Evolutionary conservation across 257 asterid species (phyloP).

Genomic region (Handroanthus guayacan): DNA sequence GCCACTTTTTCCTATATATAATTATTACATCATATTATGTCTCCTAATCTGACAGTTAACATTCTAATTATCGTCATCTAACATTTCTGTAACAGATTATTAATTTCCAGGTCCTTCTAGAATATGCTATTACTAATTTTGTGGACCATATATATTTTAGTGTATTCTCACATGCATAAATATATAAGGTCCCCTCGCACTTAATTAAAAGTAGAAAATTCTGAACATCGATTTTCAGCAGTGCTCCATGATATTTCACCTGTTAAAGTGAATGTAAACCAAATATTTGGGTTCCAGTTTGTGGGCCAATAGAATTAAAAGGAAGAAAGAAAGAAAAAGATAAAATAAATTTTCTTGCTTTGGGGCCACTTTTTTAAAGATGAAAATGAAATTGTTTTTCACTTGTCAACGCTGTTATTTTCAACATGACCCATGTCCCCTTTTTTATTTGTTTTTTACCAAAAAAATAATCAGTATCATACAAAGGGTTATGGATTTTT

Average conservation of each 20-base stretch:
- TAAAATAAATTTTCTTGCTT: not conserved
- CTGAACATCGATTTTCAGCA: not conserved
- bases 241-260: slow-evolving; percentile 6
- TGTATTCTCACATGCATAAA: slow-evolving; percentile 4
- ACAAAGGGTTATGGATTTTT: no score
- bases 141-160: not conserved
- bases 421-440: slow-evolving; percentile 12
- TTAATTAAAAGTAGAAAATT: not conserved
- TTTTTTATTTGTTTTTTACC: not conserved
- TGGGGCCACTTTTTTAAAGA: slow-evolving; percentile 44
- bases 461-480: no score
- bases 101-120: slow-evolving; percentile 30
- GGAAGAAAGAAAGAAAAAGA: not conserved
- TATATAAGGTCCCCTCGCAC: slow-evolving; percentile 23
- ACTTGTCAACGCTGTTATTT: slow-evolving; percentile 39
- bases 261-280: slow-evolving; percentile 39
- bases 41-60: not conserved
- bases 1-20: slow-evolving; percentile 9
- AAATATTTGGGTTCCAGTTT: slow-evolving; percentile 25
- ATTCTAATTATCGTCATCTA: slow-evolving; percentile 22
- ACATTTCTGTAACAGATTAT: not conserved
- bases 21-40: not conserved
- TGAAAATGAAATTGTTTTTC: slow-evolving; percentile 29
- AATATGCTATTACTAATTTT: not conserved
- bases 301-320: slow-evolving; percentile 18